Conservation (phyloP, 208 protist species). For the Giardia duodenalis region DNA sequence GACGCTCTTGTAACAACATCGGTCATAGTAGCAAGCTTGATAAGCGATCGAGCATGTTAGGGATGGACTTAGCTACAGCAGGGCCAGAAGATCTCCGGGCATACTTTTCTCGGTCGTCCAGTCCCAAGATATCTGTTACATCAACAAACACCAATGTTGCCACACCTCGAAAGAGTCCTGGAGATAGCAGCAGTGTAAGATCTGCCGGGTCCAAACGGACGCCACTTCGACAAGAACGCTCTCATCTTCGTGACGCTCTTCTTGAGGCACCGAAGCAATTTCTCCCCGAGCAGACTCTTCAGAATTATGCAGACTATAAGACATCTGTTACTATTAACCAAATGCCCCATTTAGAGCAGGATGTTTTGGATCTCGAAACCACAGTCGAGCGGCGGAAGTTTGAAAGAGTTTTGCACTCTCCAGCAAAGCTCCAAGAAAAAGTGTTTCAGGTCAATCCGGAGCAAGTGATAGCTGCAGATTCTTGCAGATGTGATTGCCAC, state of each 20-base stretch:
- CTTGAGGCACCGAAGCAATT: no score
- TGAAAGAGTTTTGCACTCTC: background rate
- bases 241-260: no score
- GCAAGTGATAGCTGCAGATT: background rate
- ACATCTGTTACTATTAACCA: background rate
- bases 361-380: background rate
- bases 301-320: background rate
- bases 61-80: background rate
- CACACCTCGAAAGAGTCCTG: background rate
- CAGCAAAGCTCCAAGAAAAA: background rate
- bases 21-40: no score
- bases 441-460: background rate
- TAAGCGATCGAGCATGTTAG: no score
- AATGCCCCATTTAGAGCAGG: no score
- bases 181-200: background rate
- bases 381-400: background rate
- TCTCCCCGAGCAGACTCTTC: background rate
- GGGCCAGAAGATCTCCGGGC: background rate
- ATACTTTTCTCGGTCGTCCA: background rate
- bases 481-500: background rate
- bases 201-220: no score
- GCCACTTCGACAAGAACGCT: no score
- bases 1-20: no score
- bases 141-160: background rate
- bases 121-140: background rate